Evolutionary conservation across 164 flowering plant species (phyloP), one percentile per base, ranked within the genome.

Genomic region (Chloranthus sessilifolius): DNA sequence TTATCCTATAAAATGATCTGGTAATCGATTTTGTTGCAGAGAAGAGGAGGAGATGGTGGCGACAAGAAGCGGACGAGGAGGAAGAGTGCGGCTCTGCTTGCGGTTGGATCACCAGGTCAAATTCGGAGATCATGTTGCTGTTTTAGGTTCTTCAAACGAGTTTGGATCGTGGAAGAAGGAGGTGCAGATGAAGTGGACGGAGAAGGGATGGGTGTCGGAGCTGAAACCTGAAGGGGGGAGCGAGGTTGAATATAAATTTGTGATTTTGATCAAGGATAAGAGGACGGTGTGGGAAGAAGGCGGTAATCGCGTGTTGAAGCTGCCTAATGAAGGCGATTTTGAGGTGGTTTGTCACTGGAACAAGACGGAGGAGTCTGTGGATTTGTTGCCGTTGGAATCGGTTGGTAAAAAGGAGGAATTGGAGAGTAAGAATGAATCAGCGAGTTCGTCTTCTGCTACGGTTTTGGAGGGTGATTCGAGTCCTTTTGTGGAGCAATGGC

Each of bases 401-500:
- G 55, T 31, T 10, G 59, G 15, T 38, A 9, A 55, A 24, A 37
- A 12, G 34, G 60, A 28, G 49, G 60, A 37, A 24, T 46, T 34
- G 41, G 50, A 37, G 24, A 52, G 53, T 60, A 62, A 49, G 14
- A 63, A 68, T 58, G 78, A 49, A 16, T 54, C 66, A 47, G 62
- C 36, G 8, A 41, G 4, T 50, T 27, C 19, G 22, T 46, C 15
- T 49, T 42, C 23, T 39, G 66, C 33, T 37, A 7, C 47, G 22
- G 62, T 45, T 54, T 22, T 43, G 36, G 74, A 69, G 33, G 73
- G 27, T 25, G 74, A 31, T 55, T 31, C 71, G 2, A 88, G 90
- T 67, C 68, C 90, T 45, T 88, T 91, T 74, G 92, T 82, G 38
- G 92, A 76, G 50, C 85, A 85, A 47, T 91, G 98, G 98, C 86